A percentile compares a stretch with the other conserved stretches of the same genome.
These are phyloP conservation scores for Diaporthe ampelina DNA, from an alignment of 2,329 filamentous ascomycete species.

Conservation along the genomic window DNA sequence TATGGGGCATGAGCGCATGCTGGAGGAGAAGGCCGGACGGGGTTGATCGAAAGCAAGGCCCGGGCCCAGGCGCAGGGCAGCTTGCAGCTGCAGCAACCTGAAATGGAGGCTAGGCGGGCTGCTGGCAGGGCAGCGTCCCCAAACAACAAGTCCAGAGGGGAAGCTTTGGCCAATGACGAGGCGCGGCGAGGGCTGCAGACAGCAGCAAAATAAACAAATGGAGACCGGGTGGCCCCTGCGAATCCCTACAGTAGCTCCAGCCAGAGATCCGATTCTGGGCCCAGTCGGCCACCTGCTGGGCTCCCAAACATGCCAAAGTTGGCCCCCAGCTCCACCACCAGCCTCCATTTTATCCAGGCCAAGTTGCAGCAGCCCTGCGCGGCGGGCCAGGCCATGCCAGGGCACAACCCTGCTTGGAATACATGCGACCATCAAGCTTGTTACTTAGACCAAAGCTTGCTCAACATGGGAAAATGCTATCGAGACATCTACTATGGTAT, in stretches of 20 bases:
- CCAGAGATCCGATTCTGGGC: conserved; percentile 27
- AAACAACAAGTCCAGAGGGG: conserved; percentile 5
- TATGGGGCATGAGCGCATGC: not conserved
- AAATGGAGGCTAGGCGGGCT: conserved; percentile 15
- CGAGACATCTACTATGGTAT: not conserved
- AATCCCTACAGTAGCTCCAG: conserved; percentile 21
- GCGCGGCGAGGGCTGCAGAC: not conserved
- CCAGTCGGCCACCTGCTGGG: not conserved
- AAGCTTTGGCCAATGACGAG: conserved; percentile 33
- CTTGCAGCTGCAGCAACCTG: conserved; percentile 31
- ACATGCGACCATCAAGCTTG: conserved; percentile 2
- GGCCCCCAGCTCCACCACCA: conserved; percentile 29
- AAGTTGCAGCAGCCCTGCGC: conserved; percentile 26
- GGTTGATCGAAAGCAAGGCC: not conserved
- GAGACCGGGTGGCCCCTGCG: conserved; percentile 27
- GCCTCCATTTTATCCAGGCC: conserved; percentile 31
- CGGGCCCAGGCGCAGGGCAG: not conserved
- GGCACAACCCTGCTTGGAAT: conserved; percentile 4
- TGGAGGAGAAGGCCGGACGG: conserved; percentile 11
- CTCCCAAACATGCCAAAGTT: conserved; percentile 27
- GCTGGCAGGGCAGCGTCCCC: conserved; percentile 27
- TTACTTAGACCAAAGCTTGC: conserved; percentile 3
- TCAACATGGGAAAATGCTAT: not conserved
- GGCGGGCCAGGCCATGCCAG: not conserved
- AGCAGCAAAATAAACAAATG: conserved; percentile 35